A percentile compares a stretch with the other conserved stretches of the same genome.
phyloP scores from a whole-genome alignment of 2,329 filamentous ascomycete species.

The Penicillium corylophilum region DNA sequence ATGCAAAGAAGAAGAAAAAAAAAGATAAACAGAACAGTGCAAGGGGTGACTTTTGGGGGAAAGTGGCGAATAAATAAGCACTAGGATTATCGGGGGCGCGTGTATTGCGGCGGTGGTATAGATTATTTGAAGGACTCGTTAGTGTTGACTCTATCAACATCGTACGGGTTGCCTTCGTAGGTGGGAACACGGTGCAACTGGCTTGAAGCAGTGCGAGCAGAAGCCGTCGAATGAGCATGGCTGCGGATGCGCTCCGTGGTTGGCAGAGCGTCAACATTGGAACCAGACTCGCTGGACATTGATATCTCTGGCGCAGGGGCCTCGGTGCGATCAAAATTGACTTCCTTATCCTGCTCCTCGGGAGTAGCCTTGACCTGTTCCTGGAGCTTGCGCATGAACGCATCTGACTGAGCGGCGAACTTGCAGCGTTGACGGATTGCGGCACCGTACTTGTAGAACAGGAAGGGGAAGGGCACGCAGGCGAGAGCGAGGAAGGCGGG shows the following conservation, averaged over 20 bases:
- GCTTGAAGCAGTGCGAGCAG: slow-evolving; percentile 22
- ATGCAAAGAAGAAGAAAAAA: slow-evolving; percentile 5
- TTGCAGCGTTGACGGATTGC: slow-evolving; percentile 25
- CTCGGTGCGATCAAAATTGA: slow-evolving; percentile 34
- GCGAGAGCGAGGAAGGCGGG: slow-evolving; percentile 27
- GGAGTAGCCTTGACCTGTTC: slow-evolving; percentile 20
- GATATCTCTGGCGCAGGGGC: slow-evolving; percentile 27
- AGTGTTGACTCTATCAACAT: slow-evolving; percentile 47
- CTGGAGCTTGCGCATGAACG: slow-evolving; percentile 39
- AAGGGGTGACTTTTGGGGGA: not conserved
- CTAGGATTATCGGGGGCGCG: slow-evolving; percentile 13
- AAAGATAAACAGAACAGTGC: not conserved
- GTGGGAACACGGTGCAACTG: slow-evolving; percentile 23
- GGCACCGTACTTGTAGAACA: slow-evolving; percentile 29
- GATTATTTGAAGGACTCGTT: slow-evolving; percentile 35
- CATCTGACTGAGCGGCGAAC: slow-evolving; percentile 32
- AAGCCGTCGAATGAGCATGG: slow-evolving; percentile 27
- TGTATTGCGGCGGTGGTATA: not conserved
- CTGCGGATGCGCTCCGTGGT: slow-evolving; percentile 27
- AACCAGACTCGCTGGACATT: slow-evolving; percentile 27
- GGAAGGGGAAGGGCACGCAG: slow-evolving; percentile 27
- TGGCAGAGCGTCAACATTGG: slow-evolving; percentile 19
- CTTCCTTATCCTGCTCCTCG: slow-evolving; percentile 19
- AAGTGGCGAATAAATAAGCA: slow-evolving; percentile 4
- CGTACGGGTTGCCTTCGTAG: slow-evolving; percentile 48